These are phyloP conservation scores for Claviceps purpurea DNA, from an alignment of 2,329 filamentous ascomycete species.

Conservation along the genomic window DNA sequence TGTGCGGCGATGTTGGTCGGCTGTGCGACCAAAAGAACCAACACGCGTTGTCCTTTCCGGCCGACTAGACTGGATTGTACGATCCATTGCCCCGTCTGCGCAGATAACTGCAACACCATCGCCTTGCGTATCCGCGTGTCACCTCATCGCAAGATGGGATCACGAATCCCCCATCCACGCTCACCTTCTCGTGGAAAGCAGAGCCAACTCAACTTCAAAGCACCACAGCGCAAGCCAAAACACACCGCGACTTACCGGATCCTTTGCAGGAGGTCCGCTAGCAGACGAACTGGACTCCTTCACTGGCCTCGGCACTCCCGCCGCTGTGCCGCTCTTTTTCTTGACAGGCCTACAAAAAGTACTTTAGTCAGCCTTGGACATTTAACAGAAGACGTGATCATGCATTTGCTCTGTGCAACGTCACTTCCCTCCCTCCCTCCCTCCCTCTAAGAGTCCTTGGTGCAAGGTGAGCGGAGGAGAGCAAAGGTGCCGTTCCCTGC, in stretches of 20 bases:
- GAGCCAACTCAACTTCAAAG: neutral
- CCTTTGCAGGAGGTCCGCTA: constrained; percentile 38
- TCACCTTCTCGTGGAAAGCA: neutral
- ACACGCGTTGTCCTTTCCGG: no score
- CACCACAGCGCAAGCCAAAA: neutral
- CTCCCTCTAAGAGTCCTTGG: neutral
- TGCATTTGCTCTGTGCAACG: neutral
- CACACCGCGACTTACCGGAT: constrained; percentile 34
- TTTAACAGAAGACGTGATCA: neutral
- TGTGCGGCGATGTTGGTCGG: no score
- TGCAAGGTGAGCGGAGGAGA: neutral
- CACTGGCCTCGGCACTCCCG: constrained; percentile 52
- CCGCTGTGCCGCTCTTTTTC: constrained; percentile 56
- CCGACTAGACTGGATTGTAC: no score
- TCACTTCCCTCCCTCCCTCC: neutral
- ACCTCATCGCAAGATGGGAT: neutral
- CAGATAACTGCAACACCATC: no score
- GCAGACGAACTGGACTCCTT: constrained; percentile 50
- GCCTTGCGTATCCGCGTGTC: no score
- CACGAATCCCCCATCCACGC: neutral
- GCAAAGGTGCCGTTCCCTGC: neutral
- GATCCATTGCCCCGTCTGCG: no score
- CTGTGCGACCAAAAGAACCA: no score
- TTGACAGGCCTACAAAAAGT: constrained; percentile 48
- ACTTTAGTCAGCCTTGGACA: neutral